Evolutionary conservation across 345 rosid species (phyloP).

Genomic region (Populus pruinosa): DNA sequence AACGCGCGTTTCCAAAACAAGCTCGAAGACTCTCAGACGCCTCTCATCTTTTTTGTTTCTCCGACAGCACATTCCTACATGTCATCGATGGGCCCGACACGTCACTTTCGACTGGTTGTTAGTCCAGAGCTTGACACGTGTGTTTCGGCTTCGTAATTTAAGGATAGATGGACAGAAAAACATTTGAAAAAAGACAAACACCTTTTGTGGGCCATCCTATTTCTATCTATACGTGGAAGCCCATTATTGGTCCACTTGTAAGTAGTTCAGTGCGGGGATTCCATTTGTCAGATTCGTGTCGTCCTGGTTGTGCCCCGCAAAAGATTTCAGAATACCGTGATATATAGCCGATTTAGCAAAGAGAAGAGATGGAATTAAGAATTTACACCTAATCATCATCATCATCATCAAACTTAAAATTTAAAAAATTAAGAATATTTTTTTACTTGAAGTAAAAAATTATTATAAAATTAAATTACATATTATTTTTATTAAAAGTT

Average conservation of each 20-base stretch:
- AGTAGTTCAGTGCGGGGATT: background rate
- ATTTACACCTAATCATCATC: too few relatives aligned
- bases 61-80: slow-evolving; percentile 3
- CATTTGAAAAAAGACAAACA: background rate
- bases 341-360: background rate
- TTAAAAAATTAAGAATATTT: too few relatives aligned
- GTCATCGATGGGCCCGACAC: slow-evolving; percentile 6
- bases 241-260: slow-evolving; percentile 9
- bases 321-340: background rate
- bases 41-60: background rate
- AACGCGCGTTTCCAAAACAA: too few relatives aligned
- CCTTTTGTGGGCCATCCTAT: background rate
- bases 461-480: too few relatives aligned
- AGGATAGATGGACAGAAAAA: background rate
- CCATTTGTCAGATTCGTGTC: slow-evolving; percentile 25
- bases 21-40: background rate
- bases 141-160: background rate
- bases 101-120: background rate
- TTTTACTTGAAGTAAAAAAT: too few relatives aligned
- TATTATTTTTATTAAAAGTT: too few relatives aligned
- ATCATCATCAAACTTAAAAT: too few relatives aligned
- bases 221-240: background rate
- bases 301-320: background rate
- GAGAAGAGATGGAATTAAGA: background rate
- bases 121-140: slow-evolving; percentile 8